Base-by-base conservation (phyloP, 1,139 yeast genomes). In the Candida pseudocylindracea region DNA sequence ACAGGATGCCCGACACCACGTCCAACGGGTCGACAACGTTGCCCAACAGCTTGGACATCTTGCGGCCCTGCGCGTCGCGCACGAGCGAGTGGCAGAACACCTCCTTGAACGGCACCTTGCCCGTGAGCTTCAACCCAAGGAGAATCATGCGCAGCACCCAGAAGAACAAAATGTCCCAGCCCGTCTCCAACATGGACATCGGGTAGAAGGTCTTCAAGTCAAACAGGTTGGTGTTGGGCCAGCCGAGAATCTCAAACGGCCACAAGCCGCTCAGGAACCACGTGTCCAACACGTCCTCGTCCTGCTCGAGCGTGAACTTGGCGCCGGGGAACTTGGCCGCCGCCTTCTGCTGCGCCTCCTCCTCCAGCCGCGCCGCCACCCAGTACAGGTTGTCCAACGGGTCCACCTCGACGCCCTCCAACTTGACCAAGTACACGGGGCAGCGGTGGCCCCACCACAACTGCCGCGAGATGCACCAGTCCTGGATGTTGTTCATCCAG, bases 371-470 rank as follows among this genome's bases (percentile, higher is more conserved):
- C 40, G 93, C 98, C 36, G 95, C 80, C 46, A 88, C 70, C 98
- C 98, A 88, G 59, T 63, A 75, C 32, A 65, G 57, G 43, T 75
- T 80, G 49, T 75, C 76, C 42, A 64, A 57, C 38, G 56, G 51
- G 45, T 69, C 76, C 39, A 67, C 63, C 28, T 55, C 59, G 45
- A 67, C 65, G 36, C 88, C 91, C 49, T 81, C 94, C 37, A 81
- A 58, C 34, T 63, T 60, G 39, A 85, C 81, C 44, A 81, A 81
- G 58, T 91, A 88, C 33, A 80, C 94, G 20, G 98, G 98, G 56
- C 94, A 81, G 60, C 96, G 73, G 60, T 88, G 98, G 42, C 98
- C 98, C 98, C 98, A 88, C 98, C 98, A 88, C 48, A 88, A 68
- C 62, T 88, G 98, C 59, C 98, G 79, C 26, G 96, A 88, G 41